Percentiles rank a stretch among this genome's conserved stretches.
Conservation (phyloP, 345 rosid genomes). For the Eucalyptus lansdowneana region DNA sequence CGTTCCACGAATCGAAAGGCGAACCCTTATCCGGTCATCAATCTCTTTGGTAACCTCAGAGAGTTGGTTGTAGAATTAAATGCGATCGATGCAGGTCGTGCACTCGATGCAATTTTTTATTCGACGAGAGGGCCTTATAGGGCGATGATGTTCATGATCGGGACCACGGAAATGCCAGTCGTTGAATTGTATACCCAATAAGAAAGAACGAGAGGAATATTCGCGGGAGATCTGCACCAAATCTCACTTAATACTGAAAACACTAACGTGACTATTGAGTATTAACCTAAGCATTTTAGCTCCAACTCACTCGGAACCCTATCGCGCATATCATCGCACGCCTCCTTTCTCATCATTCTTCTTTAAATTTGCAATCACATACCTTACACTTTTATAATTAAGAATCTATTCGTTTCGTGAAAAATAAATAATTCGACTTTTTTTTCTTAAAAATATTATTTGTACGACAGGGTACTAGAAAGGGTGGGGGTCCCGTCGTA, state of each 20-base stretch:
- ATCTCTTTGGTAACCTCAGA: neutral
- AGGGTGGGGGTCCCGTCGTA: no score
- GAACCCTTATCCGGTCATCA: neutral
- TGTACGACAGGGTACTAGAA: rapidly evolving
- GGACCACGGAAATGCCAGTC: neutral
- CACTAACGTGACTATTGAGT: neutral
- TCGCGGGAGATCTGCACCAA: neutral
- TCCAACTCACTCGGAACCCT: neutral
- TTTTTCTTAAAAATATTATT: no score
- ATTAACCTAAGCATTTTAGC: neutral
- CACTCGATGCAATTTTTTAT: neutral
- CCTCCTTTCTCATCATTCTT: neutral
- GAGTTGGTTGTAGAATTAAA: neutral
- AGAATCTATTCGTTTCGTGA: no score
- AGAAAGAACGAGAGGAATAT: neutral
- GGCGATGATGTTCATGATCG: neutral
- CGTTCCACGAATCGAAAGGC: neutral
- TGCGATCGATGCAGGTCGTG: neutral
- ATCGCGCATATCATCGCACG: neutral
- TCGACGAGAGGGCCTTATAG: neutral
- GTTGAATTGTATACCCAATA: neutral
- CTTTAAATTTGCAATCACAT: neutral
- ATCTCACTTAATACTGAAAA: neutral
- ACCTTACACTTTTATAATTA: neutral
- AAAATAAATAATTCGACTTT: no score